A percentile compares a stretch with the other conserved stretches of the same genome.
Evolutionary conservation across 2,329 filamentous ascomycete species (phyloP).

Genomic region (Didymella arachidicola): DNA sequence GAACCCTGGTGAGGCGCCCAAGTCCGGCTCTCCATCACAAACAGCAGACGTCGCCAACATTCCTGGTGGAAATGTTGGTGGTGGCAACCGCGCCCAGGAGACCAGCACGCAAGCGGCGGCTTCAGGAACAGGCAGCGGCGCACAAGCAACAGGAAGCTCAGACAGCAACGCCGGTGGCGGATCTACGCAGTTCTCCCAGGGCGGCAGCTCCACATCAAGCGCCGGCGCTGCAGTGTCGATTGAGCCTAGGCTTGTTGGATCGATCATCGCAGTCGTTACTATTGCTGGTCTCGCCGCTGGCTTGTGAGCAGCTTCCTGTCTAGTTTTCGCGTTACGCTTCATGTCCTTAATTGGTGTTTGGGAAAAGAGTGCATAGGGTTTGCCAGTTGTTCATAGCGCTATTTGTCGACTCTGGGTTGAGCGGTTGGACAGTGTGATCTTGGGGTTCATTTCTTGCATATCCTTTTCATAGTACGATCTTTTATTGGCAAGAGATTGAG

Average conservation of each 20-base stretch:
- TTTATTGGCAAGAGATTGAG: neutral
- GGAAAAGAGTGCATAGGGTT: slow-evolving; percentile 12
- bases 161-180: slow-evolving; percentile 14
- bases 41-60: slow-evolving; percentile 56
- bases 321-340: slow-evolving; percentile 8
- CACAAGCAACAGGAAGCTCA: slow-evolving; percentile 19
- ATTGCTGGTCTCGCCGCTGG: slow-evolving; percentile 43
- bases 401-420: neutral
- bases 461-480: slow-evolving; percentile 8
- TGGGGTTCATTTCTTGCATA: slow-evolving; percentile 14
- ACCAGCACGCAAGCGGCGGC: slow-evolving; percentile 21
- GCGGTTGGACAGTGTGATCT: neutral
- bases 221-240: slow-evolving; percentile 29
- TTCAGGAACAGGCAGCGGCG: slow-evolving; percentile 18
- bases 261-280: slow-evolving; percentile 45
- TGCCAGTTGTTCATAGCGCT: slow-evolving; percentile 4
- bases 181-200: slow-evolving; percentile 36
- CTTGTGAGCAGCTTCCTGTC: neutral
- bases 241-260: slow-evolving; percentile 43
- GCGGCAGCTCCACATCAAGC: slow-evolving; percentile 24
- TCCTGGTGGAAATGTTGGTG: slow-evolving; percentile 63
- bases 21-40: slow-evolving; percentile 40
- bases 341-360: slow-evolving; percentile 19
- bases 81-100: slow-evolving; percentile 52
- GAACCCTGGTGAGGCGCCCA: slow-evolving; percentile 64